phyloP scores from a whole-genome alignment of 495 filamentous ascomycete species.

The Penicillium soppii region DNA sequence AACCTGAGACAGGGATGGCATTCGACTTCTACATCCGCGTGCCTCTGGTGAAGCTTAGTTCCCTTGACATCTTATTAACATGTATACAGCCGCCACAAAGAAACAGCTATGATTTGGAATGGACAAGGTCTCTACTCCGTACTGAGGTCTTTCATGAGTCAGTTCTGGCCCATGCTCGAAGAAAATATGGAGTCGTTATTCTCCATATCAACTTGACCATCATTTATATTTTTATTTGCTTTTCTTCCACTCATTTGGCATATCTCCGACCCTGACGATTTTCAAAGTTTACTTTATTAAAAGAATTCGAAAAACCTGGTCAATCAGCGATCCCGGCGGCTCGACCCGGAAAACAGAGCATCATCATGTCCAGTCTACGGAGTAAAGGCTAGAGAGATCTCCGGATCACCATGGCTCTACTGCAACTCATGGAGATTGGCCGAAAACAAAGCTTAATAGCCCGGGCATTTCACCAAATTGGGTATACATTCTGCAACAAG shows the following conservation, averaged over 20 bases:
- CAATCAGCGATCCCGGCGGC: not conserved
- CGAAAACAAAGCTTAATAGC: not conserved
- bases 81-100: not conserved
- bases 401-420: conserved; percentile 19
- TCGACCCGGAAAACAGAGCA: not conserved
- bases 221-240: no score
- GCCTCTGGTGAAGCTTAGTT: no score
- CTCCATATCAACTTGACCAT: no score
- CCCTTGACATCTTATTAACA: not conserved
- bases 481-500: not conserved
- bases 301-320: not conserved
- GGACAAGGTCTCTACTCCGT: not conserved
- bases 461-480: not conserved
- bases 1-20: not conserved
- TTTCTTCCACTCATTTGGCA: no score
- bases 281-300: not conserved
- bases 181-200: no score
- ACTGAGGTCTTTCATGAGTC: no score
- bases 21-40: no score
- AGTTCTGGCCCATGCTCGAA: not conserved
- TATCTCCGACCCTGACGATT: no score
- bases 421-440: conserved; percentile 12
- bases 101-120: not conserved
- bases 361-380: not conserved
- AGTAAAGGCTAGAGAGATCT: conserved; percentile 6